Evolutionary conservation across 768 basidiomycete species (phyloP).

Genomic region (Serendipita vermifera): DNA sequence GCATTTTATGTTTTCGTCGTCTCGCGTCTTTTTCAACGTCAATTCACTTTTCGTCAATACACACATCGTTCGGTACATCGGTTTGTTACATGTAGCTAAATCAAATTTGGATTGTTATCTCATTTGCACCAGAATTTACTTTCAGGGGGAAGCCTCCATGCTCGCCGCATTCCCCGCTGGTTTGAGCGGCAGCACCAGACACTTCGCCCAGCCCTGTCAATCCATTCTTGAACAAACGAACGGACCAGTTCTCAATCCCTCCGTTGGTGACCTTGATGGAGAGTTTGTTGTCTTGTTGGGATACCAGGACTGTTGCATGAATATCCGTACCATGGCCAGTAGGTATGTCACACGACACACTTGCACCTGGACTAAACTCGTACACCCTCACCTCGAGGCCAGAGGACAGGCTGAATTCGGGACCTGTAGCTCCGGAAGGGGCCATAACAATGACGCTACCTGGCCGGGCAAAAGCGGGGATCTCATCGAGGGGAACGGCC

Average conservation of each 20-base stretch:
- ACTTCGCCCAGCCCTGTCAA: not conserved
- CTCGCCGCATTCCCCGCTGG: not conserved
- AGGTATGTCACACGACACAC: constrained; percentile 30
- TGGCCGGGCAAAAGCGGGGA: constrained; percentile 55
- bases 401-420: constrained; percentile 47
- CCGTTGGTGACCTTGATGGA: constrained; percentile 18
- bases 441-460: constrained; percentile 48
- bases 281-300: constrained; percentile 24
- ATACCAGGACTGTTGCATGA: constrained; percentile 31
- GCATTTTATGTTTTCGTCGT: no score
- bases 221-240: not conserved
- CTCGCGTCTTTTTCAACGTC: no score
- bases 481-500: constrained; percentile 45
- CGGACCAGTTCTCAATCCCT: not conserved
- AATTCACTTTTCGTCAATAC: no score
- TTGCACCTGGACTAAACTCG: constrained; percentile 34
- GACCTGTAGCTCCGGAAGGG: constrained; percentile 35
- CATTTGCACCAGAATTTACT: not conserved
- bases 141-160: not conserved
- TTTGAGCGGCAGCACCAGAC: not conserved
- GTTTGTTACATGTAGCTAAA: no score
- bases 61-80: no score
- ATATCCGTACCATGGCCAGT: constrained; percentile 30
- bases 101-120: constrained; percentile 1
- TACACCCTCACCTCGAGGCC: constrained; percentile 42